Evolutionary conservation across 306 rosid genomes (phyloP).

Genomic region (Myrica gale): DNA sequence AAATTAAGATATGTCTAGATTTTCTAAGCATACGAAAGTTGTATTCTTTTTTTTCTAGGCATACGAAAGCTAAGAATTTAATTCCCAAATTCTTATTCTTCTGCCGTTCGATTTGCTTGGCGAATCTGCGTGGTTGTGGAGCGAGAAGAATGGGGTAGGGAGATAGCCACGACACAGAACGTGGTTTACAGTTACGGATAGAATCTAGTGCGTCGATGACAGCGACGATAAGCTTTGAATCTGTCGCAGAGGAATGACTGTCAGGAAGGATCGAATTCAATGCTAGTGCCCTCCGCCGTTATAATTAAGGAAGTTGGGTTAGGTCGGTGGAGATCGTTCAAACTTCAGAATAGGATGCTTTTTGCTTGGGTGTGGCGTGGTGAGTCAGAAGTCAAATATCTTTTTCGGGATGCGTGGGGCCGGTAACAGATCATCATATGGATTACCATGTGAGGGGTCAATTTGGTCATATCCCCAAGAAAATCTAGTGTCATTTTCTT

Average conservation of each 20-base stretch:
- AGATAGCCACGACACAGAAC: slow-evolving; percentile 33
- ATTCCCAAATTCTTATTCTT: no score
- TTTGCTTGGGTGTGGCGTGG: background rate
- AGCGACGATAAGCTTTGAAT: background rate
- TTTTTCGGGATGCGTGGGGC: background rate
- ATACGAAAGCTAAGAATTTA: no score
- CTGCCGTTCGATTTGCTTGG: background rate
- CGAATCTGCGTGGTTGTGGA: background rate
- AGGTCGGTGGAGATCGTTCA: background rate
- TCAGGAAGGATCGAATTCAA: background rate
- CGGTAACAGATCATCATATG: background rate
- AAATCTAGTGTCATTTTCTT: no score
- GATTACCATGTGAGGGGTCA: background rate
- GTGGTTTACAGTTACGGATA: background rate
- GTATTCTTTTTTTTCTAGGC: no score
- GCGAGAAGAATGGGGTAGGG: slow-evolving; percentile 15
- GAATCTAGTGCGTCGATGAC: no score
- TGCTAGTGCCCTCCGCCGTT: background rate
- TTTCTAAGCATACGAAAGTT: no score
- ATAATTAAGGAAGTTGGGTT: background rate
- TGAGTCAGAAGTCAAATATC: background rate
- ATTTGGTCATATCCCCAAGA: no score
- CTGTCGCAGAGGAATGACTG: background rate
- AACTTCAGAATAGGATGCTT: background rate
- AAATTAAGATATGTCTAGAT: no score